phyloP scores from a whole-genome alignment of 2,329 filamentous ascomycete species.

The Trichoderma sp. region DNA sequence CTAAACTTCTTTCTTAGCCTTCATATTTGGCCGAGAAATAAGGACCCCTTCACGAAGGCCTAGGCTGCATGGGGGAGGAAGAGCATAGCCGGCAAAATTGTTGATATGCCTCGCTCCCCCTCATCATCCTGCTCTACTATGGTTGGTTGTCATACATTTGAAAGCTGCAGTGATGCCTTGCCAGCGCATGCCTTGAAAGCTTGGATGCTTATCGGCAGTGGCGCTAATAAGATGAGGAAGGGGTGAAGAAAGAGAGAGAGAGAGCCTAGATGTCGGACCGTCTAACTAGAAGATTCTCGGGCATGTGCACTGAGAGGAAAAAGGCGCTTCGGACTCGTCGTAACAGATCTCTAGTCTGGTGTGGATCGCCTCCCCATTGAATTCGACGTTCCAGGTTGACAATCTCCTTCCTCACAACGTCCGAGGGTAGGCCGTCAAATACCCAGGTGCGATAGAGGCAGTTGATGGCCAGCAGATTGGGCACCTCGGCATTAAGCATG shows the following conservation, averaged over 20 bases:
- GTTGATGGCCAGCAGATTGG: conserved; percentile 34
- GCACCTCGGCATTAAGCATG: conserved; percentile 32
- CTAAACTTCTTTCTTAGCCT: neutral
- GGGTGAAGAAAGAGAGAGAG: neutral
- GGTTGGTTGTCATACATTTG: neutral
- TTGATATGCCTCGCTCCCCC: neutral
- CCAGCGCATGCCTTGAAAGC: neutral
- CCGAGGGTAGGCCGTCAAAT: conserved; percentile 33
- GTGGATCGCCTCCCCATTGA: conserved; percentile 34
- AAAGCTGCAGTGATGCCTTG: neutral
- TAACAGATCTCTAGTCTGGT: conserved; percentile 30
- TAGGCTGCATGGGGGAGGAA: neutral
- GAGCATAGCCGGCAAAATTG: neutral
- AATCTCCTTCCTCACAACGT: conserved; percentile 32
- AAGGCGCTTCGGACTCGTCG: conserved; percentile 21
- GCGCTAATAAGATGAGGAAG: neutral
- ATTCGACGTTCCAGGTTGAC: conserved; percentile 32
- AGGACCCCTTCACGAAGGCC: neutral
- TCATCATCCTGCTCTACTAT: neutral
- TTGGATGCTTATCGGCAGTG: neutral
- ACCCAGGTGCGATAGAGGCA: conserved; percentile 35
- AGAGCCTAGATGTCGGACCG: neutral
- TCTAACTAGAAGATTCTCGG: neutral
- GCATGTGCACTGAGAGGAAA: conserved; percentile 21
- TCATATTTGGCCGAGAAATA: neutral